Conservation (phyloP, 2,329 filamentous ascomycete genomes). For the Colletotrichum lupini region DNA sequence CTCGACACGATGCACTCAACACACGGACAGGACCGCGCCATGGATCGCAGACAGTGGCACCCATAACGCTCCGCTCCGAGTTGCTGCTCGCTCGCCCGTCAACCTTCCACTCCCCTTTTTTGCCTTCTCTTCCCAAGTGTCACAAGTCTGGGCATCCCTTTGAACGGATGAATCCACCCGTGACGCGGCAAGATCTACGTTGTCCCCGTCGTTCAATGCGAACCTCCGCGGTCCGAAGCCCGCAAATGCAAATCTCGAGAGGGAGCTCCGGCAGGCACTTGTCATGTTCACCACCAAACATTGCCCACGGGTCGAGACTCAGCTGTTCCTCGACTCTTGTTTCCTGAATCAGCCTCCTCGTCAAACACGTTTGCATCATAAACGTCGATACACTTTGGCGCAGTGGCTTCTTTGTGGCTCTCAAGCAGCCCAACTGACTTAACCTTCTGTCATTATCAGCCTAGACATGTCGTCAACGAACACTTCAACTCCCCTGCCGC, state of each 20-base stretch:
- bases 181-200: slow-evolving; percentile 16
- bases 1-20: not conserved
- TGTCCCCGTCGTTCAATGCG: slow-evolving; percentile 9
- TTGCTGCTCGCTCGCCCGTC: not conserved
- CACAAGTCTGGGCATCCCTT: slow-evolving; percentile 33
- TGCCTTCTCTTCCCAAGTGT: slow-evolving; percentile 5
- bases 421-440: not conserved
- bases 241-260: slow-evolving; percentile 7
- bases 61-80: slow-evolving; percentile 14
- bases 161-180: slow-evolving; percentile 27
- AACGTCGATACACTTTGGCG: not conserved
- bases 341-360: not conserved
- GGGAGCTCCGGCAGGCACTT: not conserved
- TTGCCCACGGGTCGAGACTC: not conserved
- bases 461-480: slow-evolving; percentile 9
- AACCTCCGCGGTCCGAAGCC: slow-evolving; percentile 8
- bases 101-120: not conserved
- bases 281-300: slow-evolving; percentile 6
- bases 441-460: slow-evolving; percentile 6
- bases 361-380: slow-evolving; percentile 22
- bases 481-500: not conserved
- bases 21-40: slow-evolving; percentile 15
- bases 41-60: slow-evolving; percentile 3
- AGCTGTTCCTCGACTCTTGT: not conserved
- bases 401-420: slow-evolving; percentile 2